Evolutionary conservation across 768 basidiomycete genomes (phyloP), one percentile per base, ranked within the genome.

Genomic region (Rhizopogon sp.): DNA sequence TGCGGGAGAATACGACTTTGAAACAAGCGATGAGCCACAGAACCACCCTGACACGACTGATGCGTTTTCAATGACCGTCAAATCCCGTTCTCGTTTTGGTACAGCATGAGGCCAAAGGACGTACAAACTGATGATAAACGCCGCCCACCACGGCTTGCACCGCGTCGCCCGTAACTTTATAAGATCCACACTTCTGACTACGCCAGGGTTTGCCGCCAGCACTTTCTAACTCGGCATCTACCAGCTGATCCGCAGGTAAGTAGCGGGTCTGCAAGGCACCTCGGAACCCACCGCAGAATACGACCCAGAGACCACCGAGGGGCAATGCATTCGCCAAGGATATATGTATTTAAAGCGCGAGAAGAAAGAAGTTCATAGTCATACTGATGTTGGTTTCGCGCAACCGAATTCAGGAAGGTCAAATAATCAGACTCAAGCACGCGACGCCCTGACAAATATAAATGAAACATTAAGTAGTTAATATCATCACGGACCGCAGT

Each of bases 141-240:
- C 83, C 87, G 29, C 90, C 90, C 28, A 91, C 69, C 20, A 90
- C 75, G 3, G 87, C 89, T 60, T 87, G 83, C 6, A 90, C 87
- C 0, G 84, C 78, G 56, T 88, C 84, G 1, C 88, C 90, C 62
- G 85, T 80, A 28, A 91, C 82, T 61, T 91, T 91, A 61, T 85
- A 85, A 53, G 90, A 2, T 88, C 90, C 3, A 85, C 79, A 42
- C 79, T 75, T 58, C 70, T 71, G 50, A 79, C 65, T n/a, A 79
- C 59, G 53, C 69, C 70, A 41, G 69, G 65, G 57, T 58, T 65
- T 43, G 50, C 55, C 57, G 66, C 31, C 68, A 74, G 52, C 10
- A 25, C 58, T 62, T 42, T 62, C 54, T 28, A 71, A 33, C 51
- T 70, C 68, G 8, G 65, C 56, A 46, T 72, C 63, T 0, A 57